Base-by-base conservation (phyloP, 139 green algal genomes). In the Chlorella sp. region DNA sequence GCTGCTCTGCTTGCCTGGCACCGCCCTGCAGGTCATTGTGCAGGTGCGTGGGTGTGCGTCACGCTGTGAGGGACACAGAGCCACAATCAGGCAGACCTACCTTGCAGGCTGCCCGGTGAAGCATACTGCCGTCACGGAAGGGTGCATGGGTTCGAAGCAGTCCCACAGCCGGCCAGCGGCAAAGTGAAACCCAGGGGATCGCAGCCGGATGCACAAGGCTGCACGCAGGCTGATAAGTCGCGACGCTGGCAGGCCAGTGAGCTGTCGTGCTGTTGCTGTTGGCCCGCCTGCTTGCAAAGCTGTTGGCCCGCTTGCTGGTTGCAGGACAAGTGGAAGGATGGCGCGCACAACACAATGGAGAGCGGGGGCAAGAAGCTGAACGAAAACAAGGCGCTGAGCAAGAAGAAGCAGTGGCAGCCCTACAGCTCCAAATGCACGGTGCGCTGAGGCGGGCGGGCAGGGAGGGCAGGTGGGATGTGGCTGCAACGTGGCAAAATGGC, bases 341-440 rank as follows among this genome's bases (percentile, higher is more conserved):
- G 93, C 30, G 68, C 82, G 1, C 89, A 85, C 36, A 98, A 96
- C 90, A 92, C 90, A 0, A 53, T 83, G 4, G 92, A 91, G 40
- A 91, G 91, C 32, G 91, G 86, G 22, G 94, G 94, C 9, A 80
- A 92, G 2, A 97, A 98, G 88, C 24, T 98, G 0, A 96, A 96
- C 66, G 94, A 97, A 76, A 98, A 98, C 92, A 98, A 98, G 91
- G 81, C 95, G 2, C 81, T 98, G 3, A 89, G 71, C 1, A 96
- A 94, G 34, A 92, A 89, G 21, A 96, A 95, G 39, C 91, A 91
- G 89, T 97, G 93, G 86, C 69, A 86, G 37, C 95, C 95, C 0
- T 96, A 96, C 86, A 87, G 39, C 39, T 89, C 88, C 24, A 95
- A 96, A 88, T 97, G 95, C 86, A 95, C 93, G 61, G 87, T 93